Evolutionary conservation across 2,329 filamentous ascomycete genomes (phyloP), one percentile per base, ranked within the genome.

Genomic region (Fusarium hainanense): DNA sequence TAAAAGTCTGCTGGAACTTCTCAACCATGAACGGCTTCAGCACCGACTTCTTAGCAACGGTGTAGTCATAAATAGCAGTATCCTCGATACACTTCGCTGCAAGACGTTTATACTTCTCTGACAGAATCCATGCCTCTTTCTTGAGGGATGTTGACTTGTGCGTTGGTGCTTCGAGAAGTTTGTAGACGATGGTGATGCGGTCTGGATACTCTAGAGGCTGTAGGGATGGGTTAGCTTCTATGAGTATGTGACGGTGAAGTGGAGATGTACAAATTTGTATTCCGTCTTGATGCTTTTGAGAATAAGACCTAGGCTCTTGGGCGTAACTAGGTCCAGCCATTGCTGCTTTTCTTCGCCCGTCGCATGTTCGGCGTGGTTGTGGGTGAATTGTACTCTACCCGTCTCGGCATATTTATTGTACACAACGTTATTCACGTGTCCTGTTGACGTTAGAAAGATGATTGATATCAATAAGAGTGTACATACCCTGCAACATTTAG

Each of bases 351-450:
- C 20, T 21, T 71, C 30, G 2, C 32, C 18, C 6, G 41, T 52
- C 0, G 68, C 64, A 6, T 63, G 64, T 16, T 50, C 40, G 4
- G 52, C 48, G 3, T 71, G 68, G 4, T 71, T 61, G 4, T 43
- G 28, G 7, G 71, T 51, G 8, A 61, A 71, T 5, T 63, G 55
- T 0, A 69, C 68, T 3, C 68, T 25, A 0, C 55, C 64, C 2
- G 68, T 71, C 32, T 71, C 68, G 20, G 68, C 55, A 21, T 71
- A 71, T 20, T 52, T 48, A 48, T 71, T 71, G n/a, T 71, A 71
- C 46, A 66, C 71, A 2, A 71, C 52, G 7, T 71, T 71, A 10
- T 71, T 71, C 2, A 71, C 60, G 9, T 71, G 68, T 9, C 64
- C 64, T 71, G 3, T 23, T 1, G 7, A 12, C 16, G 23, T 70